Evolutionary conservation across 78 protist genomes (phyloP).

Genomic region (Guillardia theta): DNA sequence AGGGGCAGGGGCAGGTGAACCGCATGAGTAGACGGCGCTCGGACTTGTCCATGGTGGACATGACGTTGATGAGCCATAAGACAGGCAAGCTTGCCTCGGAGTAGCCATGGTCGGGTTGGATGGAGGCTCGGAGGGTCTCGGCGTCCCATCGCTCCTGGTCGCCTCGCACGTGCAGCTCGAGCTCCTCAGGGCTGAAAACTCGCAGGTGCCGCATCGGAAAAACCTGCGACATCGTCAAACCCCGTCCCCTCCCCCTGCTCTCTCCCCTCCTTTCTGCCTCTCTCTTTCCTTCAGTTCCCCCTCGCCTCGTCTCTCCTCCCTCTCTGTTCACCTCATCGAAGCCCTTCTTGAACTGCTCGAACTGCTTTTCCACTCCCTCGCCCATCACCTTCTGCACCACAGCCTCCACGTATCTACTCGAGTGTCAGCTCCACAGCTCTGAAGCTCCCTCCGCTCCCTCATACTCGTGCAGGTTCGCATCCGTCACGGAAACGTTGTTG

Average conservation of each 20-base stretch:
- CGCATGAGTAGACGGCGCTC: not conserved
- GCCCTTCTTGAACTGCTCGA: not conserved
- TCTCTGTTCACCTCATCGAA: not conserved
- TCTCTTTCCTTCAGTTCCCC: too few relatives aligned
- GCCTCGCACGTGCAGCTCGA: slow-evolving; percentile 12
- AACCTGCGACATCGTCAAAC: too few relatives aligned
- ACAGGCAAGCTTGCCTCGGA: not conserved
- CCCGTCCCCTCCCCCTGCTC: too few relatives aligned
- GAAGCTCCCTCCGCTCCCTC: not conserved
- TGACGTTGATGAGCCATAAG: not conserved
- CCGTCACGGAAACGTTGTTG: not conserved
- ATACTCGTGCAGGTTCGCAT: not conserved
- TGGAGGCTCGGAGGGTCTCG: not conserved
- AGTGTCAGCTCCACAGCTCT: not conserved
- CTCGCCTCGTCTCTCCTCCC: too few relatives aligned
- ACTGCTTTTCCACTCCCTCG: not conserved
- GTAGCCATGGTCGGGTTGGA: slow-evolving; percentile 19
- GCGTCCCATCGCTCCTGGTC: not conserved
- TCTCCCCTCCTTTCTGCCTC: too few relatives aligned
- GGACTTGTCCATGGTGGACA: not conserved
- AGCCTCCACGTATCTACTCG: not conserved
- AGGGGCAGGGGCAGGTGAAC: not conserved
- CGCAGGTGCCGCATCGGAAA: not conserved
- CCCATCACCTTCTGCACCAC: not conserved
- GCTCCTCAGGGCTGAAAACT: not conserved